These are phyloP conservation scores for Rubia tinctorum DNA, from an alignment of 305 asterid genomes.

Conservation along the genomic window DNA sequence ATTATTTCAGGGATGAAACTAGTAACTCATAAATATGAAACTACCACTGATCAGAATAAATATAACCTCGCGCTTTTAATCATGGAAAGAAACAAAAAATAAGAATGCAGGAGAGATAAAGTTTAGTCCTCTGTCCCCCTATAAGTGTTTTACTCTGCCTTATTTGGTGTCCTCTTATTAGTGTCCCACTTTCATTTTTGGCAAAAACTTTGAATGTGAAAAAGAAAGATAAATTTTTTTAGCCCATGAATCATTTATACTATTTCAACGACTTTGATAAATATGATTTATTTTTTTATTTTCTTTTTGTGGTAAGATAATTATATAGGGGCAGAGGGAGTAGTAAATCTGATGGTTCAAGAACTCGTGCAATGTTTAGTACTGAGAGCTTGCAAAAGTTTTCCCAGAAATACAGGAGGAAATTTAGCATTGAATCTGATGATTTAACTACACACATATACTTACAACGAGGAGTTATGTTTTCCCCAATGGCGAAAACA, in stretches of 20 bases:
- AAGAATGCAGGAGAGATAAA: neutral
- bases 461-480: conserved; percentile 88
- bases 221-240: too few relatives aligned
- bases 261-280: too few relatives aligned
- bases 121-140: too few relatives aligned
- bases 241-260: too few relatives aligned
- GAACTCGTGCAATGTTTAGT: neutral
- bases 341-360: neutral
- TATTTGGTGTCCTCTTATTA: too few relatives aligned
- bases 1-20: neutral
- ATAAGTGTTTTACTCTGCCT: too few relatives aligned
- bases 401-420: neutral
- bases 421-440: neutral
- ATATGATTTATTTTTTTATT: too few relatives aligned
- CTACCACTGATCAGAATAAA: neutral
- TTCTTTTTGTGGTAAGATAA: too few relatives aligned
- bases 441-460: conserved; percentile 5
- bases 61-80: neutral
- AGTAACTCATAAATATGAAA: neutral
- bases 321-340: too few relatives aligned
- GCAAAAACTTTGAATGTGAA: too few relatives aligned
- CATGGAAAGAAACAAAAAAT: neutral
- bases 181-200: too few relatives aligned
- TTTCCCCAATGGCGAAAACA: conserved; percentile 71
- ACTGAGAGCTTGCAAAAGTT: neutral